Evolutionary conservation across 768 basidiomycete species (phyloP).

Genomic region (Lactifluus echinatus): DNA sequence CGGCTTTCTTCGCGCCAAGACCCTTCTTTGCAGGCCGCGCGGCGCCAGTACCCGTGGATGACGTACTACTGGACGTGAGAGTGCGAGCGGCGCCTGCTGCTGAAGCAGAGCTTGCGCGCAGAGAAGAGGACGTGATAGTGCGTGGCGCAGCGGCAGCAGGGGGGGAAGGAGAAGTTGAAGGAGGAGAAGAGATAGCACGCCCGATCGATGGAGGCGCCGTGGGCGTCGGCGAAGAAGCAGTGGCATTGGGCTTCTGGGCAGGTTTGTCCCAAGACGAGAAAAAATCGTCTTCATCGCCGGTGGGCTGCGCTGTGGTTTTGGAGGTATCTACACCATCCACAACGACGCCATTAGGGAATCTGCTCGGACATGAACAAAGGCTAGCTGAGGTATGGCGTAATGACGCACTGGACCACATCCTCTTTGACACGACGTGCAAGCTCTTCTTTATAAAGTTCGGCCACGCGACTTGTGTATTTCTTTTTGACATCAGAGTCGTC

Average conservation of each 20-base stretch:
- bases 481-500: conserved; percentile 74
- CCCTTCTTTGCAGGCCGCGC: conserved; percentile 68
- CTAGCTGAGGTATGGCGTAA: neutral
- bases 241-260: conserved; percentile 30
- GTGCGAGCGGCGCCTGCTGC: conserved; percentile 38
- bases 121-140: conserved; percentile 56
- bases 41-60: conserved; percentile 26
- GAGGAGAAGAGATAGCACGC: conserved; percentile 14
- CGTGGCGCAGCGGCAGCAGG: conserved; percentile 43
- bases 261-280: conserved; percentile 97
- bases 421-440: conserved; percentile 71
- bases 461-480: conserved; percentile 79
- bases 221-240: conserved; percentile 18
- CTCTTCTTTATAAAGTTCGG: conserved; percentile 89
- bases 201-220: conserved; percentile 11
- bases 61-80: conserved; percentile 31
- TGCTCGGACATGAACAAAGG: conserved; percentile 30
- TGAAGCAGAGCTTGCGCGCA: conserved; percentile 38
- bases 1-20: conserved; percentile 81
- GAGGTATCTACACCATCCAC: conserved; percentile 70
- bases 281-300: conserved; percentile 76
- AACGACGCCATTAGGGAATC: conserved; percentile 67
- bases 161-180: conserved; percentile 3
- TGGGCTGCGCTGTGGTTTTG: conserved; percentile 28
- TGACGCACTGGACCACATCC: conserved; percentile 55